phyloP scores from a whole-genome alignment of 2,329 filamentous ascomycete species.

The Alternaria arbusti region DNA sequence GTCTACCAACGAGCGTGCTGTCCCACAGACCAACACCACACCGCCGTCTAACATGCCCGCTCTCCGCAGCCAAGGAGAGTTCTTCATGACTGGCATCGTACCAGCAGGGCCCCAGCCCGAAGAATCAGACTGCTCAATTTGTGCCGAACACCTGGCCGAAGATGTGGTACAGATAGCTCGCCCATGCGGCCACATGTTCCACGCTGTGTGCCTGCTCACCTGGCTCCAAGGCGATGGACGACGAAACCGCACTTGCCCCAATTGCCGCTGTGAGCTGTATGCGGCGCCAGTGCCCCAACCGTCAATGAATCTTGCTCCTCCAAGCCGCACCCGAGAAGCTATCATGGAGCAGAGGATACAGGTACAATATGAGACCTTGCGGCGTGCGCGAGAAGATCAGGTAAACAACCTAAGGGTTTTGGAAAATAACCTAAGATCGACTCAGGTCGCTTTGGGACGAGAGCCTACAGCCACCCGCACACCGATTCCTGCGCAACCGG shows the following conservation, averaged over 20 bases:
- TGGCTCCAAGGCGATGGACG: background rate
- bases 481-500: background rate
- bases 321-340: background rate
- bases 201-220: background rate
- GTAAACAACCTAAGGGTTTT: too few relatives aligned
- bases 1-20: background rate
- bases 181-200: slow-evolving; percentile 4
- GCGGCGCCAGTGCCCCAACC: background rate
- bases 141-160: background rate
- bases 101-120: background rate
- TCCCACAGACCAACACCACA: background rate
- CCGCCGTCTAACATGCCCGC: background rate
- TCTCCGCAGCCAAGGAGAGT: slow-evolving; percentile 5
- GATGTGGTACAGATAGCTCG: slow-evolving; percentile 1
- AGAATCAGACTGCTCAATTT: background rate
- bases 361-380: background rate
- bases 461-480: background rate
- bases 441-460: background rate
- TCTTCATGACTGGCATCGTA: background rate
- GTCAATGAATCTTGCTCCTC: background rate
- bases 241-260: background rate
- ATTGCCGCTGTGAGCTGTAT: slow-evolving; percentile 5
- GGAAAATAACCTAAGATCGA: background rate
- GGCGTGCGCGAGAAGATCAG: background rate
- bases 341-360: background rate